Conservation (phyloP, 2,329 filamentous ascomycete species). For the Cadophora malorum region DNA sequence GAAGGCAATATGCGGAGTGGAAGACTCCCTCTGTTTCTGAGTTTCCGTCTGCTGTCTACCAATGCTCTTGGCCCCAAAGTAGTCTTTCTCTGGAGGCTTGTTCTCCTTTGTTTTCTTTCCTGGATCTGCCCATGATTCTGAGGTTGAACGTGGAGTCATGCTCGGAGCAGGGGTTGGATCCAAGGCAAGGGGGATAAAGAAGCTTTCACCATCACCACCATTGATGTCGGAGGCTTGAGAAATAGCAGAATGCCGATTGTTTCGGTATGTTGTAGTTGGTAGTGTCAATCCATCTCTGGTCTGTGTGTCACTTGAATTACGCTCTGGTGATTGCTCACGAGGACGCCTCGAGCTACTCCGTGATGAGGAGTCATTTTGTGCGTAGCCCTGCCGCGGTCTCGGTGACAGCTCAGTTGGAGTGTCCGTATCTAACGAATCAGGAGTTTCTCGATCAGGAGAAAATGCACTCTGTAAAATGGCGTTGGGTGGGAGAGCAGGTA, state of each 20-base stretch:
- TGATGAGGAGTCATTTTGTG: conserved; percentile 61
- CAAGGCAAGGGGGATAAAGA: conserved; percentile 77
- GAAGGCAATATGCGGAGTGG: conserved; percentile 89
- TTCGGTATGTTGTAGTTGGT: conserved; percentile 78
- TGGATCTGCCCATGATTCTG: conserved; percentile 54
- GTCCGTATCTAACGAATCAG: conserved; percentile 66
- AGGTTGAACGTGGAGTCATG: conserved; percentile 59
- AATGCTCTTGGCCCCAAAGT: conserved; percentile 59
- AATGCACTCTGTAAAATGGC: conserved; percentile 69
- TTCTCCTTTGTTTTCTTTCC: conserved; percentile 48
- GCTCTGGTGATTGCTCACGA: conserved; percentile 58
- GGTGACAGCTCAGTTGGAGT: conserved; percentile 75
- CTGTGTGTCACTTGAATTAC: conserved; percentile 49
- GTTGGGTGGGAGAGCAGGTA: conserved; percentile 87
- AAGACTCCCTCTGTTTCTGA: conserved; percentile 49
- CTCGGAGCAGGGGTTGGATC: conserved; percentile 67
- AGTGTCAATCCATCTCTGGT: conserved; percentile 69
- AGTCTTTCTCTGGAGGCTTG: conserved; percentile 56
- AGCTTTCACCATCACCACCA: conserved; percentile 58
- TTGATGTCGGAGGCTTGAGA: conserved; percentile 55
- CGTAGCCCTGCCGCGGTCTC: conserved; percentile 59
- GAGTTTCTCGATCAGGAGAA: conserved; percentile 60
- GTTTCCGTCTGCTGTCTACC: conserved; percentile 48
- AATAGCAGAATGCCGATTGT: conserved; percentile 76
- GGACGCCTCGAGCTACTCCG: conserved; percentile 56